Conservation (phyloP, 257 asterid genomes). For the Nicotiana attenuata region DNA sequence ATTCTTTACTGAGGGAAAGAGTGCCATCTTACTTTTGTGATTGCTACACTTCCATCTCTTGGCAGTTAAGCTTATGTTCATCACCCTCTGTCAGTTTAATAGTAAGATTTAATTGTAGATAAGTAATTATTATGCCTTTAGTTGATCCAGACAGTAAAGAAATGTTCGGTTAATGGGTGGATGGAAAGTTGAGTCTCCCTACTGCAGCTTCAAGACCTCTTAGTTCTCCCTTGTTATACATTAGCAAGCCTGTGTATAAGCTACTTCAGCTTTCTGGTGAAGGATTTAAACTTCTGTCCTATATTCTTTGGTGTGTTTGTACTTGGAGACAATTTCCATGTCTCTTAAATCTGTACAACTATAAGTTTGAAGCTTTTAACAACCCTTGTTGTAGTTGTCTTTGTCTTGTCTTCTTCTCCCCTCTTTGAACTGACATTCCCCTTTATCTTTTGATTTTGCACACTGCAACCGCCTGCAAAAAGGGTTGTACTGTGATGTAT, state of each 20-base stretch:
- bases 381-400: not conserved
- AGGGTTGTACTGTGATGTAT: not conserved
- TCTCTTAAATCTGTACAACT: not conserved
- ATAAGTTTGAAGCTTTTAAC: not conserved
- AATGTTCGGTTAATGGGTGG: not conserved
- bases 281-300: not conserved
- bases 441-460: not conserved
- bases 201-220: not conserved
- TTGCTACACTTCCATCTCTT: constrained; percentile 1
- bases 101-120: not conserved
- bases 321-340: not conserved
- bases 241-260: not conserved
- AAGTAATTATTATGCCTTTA: not conserved
- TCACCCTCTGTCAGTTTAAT: not conserved
- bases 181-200: not conserved
- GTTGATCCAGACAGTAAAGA: not conserved
- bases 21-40: not conserved
- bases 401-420: not conserved
- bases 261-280: constrained; percentile 3
- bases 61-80: not conserved
- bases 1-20: not conserved
- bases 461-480: not conserved
- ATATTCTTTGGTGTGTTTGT: not conserved
- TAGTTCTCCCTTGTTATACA: not conserved
- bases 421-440: not conserved